Percentiles rank a stretch among this genome's conserved stretches.
Conservation (phyloP, 441 rosid species). For the Lepidium campestre region DNA sequence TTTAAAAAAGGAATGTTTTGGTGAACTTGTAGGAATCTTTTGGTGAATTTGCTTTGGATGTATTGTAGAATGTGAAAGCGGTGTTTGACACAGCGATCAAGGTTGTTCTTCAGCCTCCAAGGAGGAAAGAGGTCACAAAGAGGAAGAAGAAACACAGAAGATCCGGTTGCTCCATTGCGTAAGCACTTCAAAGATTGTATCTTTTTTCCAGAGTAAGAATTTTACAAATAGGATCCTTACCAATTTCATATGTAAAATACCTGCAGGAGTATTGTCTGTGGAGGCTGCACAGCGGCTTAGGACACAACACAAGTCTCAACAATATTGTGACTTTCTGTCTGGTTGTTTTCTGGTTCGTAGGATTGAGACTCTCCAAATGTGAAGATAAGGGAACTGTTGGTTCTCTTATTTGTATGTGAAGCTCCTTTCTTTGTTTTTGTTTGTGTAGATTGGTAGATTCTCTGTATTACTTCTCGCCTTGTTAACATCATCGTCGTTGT, state of each 20-base stretch:
- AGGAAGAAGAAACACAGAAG: conserved; percentile 61
- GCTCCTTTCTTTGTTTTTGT: not conserved
- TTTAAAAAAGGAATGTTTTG: not conserved
- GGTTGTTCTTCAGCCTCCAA: conserved; percentile 90
- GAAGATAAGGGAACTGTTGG: conserved; percentile 22
- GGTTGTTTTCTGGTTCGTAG: conserved; percentile 6
- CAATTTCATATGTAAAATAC: not conserved
- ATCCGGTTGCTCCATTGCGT: conserved; percentile 72
- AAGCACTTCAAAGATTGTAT: conserved; percentile 28
- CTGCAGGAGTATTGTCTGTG: conserved; percentile 77
- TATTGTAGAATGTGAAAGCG: conserved; percentile 77
- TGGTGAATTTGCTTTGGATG: not conserved
- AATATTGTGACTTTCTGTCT: not conserved
- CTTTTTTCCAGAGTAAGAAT: not conserved
- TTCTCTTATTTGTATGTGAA: conserved; percentile 24
- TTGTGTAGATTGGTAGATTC: conserved; percentile 14
- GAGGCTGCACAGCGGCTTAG: conserved; percentile 70
- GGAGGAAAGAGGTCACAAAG: conserved; percentile 68
- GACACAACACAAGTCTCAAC: not conserved
- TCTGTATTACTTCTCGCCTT: not conserved
- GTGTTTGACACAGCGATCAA: conserved; percentile 94
- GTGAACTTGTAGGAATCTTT: not conserved
- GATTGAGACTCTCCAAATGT: not conserved
- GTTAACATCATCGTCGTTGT: not conserved
- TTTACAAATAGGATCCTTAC: not conserved